Conservation (phyloP, 2,329 filamentous ascomycete species). For the Acrodontium crateriforme region DNA sequence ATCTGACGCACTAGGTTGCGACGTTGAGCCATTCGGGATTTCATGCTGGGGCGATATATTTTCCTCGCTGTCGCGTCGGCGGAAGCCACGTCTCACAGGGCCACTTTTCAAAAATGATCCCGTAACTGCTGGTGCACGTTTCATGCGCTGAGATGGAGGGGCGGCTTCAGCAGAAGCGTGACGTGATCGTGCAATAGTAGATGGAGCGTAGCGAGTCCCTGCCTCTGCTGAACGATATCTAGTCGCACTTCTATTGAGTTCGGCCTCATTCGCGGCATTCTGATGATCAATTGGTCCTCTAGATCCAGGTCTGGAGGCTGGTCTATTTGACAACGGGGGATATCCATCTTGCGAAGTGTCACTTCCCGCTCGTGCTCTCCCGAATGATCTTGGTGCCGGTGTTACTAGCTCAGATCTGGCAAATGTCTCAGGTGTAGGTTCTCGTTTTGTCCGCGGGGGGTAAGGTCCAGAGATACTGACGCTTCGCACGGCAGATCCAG, state of each 20-base stretch:
- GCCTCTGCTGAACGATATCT: slow-evolving; percentile 38
- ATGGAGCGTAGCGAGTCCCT: slow-evolving; percentile 22
- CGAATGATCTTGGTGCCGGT: slow-evolving; percentile 21
- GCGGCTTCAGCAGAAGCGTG: slow-evolving; percentile 44
- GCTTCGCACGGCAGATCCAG: slow-evolving; percentile 19
- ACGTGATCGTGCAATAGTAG: slow-evolving; percentile 37
- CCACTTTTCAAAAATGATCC: slow-evolving; percentile 63
- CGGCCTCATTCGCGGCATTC: slow-evolving; percentile 9
- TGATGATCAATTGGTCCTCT: no score
- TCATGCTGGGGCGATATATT: slow-evolving; percentile 27
- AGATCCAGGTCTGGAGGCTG: slow-evolving; percentile 16
- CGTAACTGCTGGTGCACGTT: slow-evolving; percentile 59
- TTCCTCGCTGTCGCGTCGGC: slow-evolving; percentile 42
- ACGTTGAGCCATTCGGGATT: slow-evolving; percentile 14
- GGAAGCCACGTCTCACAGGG: slow-evolving; percentile 57
- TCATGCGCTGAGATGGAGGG: slow-evolving; percentile 59
- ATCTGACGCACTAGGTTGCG: slow-evolving; percentile 13
- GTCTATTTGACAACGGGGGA: slow-evolving; percentile 16
- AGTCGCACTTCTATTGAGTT: slow-evolving; percentile 19
- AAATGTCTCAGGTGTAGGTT: slow-evolving; percentile 19
- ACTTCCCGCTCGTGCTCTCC: slow-evolving; percentile 20
- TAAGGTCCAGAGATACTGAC: slow-evolving; percentile 21
- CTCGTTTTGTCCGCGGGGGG: slow-evolving; percentile 16
- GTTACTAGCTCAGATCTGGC: slow-evolving; percentile 20
- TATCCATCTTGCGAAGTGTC: slow-evolving; percentile 24